Base-by-base conservation (phyloP, 352 stramenopile species). In the Pythium oligandrum region DNA sequence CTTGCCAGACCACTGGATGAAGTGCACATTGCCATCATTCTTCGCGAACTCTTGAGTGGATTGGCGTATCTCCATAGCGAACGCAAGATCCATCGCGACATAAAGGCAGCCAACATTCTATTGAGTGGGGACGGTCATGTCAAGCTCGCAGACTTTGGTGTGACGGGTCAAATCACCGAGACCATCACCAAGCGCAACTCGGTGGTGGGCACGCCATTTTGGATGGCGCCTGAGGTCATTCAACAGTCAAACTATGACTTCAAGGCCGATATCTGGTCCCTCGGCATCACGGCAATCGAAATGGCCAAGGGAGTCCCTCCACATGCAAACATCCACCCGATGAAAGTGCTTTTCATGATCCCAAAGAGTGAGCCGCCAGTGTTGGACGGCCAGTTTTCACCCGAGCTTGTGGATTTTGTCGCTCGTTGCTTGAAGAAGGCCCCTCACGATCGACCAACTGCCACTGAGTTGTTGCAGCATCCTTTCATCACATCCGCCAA, bases 331-430 rank as follows among this genome's bases (percentile, higher is more conserved):
- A 86, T 99, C 40, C 96, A 99, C 70, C 97, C 97, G 5, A 97
- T 99, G 79, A 90, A 98, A 66, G 97, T 98, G 49, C 93, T 99
- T 54, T 99, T 99, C 69, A 88, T 99, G 60, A 99, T 99, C 66
- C 96, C 97, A 4, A 96, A 92, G 40, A 96, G 96, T 68, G 86
- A 95, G 6, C 86, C 92, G 40, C 88, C 94, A 3, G 75, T 65
- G 36, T 74, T 98, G 6, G 78, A 93, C 44, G 82, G 69, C 37
- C 71, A 63, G 34, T 93, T 93, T 54, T 90, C 82, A n/a, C 36
- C 64, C 9, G 68, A 70, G 49, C 88, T 94, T 54, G 76, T 87
- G 40, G 81, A 98, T 62, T 98, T 98, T 65, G 77, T 98, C 9
- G 70, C 70, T 1, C 61, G 66, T 36, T 98, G 92, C 58, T 66